These are phyloP conservation scores for Ophiosphaerella herpotricha DNA, from an alignment of 2,329 filamentous ascomycete genomes.

Conservation along the genomic window DNA sequence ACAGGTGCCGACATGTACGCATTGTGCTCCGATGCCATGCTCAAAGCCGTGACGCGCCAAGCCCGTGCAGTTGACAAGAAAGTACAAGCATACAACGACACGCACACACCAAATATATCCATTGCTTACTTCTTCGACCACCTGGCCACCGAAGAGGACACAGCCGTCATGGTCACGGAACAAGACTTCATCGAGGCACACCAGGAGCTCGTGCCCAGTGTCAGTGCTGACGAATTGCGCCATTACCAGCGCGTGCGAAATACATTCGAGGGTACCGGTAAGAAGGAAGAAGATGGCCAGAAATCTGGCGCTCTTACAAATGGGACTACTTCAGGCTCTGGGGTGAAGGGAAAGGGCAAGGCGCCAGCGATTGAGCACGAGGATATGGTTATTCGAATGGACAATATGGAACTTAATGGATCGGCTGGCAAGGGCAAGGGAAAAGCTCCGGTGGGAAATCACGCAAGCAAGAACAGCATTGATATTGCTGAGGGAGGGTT, in stretches of 20 bases:
- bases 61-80: constrained; percentile 82
- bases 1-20: constrained; percentile 98
- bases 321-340: background rate
- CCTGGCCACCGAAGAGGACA: constrained; percentile 78
- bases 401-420: constrained; percentile 43
- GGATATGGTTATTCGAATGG: constrained; percentile 48
- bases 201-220: constrained; percentile 85
- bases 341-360: constrained; percentile 36
- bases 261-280: constrained; percentile 73
- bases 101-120: constrained; percentile 60
- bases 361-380: constrained; percentile 41
- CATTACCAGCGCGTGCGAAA: constrained; percentile 87
- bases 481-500: constrained; percentile 45
- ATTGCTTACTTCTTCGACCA: constrained; percentile 98
- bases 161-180: constrained; percentile 85
- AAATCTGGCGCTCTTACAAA: constrained; percentile 20
- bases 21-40: constrained; percentile 96
- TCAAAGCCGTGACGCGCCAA: constrained; percentile 94
- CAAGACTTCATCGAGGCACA: constrained; percentile 84
- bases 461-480: constrained; percentile 39
- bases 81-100: constrained; percentile 70
- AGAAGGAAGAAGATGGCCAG: constrained; percentile 51
- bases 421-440: constrained; percentile 36
- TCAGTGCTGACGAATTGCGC: constrained; percentile 86
- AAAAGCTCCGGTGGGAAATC: constrained; percentile 39